phyloP scores from a whole-genome alignment of 1,284 basidiomycete species.

The Sutorius eximius region DNA sequence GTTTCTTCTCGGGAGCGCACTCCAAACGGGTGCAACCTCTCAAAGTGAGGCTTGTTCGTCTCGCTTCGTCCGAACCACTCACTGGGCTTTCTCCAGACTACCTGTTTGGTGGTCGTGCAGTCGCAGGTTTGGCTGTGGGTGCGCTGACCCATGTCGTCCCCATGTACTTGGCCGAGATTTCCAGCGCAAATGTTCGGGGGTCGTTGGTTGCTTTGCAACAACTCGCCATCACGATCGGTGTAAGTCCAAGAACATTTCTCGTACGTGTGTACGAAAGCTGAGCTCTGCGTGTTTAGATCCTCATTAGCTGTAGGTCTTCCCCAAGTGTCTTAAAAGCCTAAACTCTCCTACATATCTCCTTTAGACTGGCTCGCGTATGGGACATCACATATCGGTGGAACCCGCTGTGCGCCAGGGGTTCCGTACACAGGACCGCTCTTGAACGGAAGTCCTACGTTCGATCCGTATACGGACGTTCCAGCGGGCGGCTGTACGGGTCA shows the following conservation, averaged over 20 bases:
- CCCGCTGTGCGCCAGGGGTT: constrained; percentile 31
- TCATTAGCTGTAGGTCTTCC: constrained; percentile 33
- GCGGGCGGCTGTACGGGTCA: constrained; percentile 34
- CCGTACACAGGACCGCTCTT: constrained; percentile 36
- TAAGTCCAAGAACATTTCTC: constrained; percentile 13
- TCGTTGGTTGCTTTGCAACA: constrained; percentile 35
- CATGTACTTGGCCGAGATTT: constrained; percentile 38
- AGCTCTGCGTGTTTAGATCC: constrained; percentile 19
- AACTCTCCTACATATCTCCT: neutral
- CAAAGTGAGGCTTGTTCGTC: constrained; percentile 9
- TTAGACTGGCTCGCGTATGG: constrained; percentile 37
- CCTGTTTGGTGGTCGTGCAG: constrained; percentile 34
- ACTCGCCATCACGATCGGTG: constrained; percentile 36
- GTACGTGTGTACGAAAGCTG: neutral
- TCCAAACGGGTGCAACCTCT: constrained; percentile 36
- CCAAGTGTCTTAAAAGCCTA: neutral
- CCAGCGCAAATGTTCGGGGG: constrained; percentile 37
- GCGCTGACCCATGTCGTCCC: constrained; percentile 37
- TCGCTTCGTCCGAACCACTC: neutral
- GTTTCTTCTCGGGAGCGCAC: constrained; percentile 34
- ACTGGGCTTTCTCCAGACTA: constrained; percentile 16
- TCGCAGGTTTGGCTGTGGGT: constrained; percentile 34
- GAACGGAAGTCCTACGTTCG: constrained; percentile 34
- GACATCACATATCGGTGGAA: constrained; percentile 38
- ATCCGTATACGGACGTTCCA: constrained; percentile 33